Conservation (phyloP, 768 basidiomycete genomes). For the Gloeopeniophorella convolvens region DNA sequence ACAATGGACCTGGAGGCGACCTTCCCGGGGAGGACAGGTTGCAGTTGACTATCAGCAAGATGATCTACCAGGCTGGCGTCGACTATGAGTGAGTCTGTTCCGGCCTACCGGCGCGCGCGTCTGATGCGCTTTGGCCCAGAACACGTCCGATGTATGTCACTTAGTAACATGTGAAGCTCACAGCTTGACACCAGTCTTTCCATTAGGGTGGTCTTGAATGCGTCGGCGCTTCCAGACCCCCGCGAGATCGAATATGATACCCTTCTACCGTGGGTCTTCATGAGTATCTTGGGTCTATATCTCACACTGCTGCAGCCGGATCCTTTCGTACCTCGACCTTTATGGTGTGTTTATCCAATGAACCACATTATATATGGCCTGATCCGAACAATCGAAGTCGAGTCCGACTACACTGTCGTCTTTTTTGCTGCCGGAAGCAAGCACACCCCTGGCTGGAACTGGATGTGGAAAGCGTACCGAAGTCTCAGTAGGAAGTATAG, state of each 20-base stretch:
- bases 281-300: conserved; percentile 16
- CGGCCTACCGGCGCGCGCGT: background rate
- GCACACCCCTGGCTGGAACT: conserved; percentile 77
- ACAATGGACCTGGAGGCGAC: conserved; percentile 22
- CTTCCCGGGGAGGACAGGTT: conserved; percentile 36
- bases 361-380: background rate
- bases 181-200: conserved; percentile 2
- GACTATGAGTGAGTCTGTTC: conserved; percentile 69
- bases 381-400: conserved; percentile 42
- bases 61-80: conserved; percentile 86
- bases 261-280: conserved; percentile 48
- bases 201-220: conserved; percentile 75
- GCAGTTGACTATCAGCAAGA: conserved; percentile 57
- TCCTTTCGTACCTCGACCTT: conserved; percentile 72
- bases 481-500: conserved; percentile 77
- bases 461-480: conserved; percentile 89
- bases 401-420: conserved; percentile 82
- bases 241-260: conserved; percentile 69
- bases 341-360: conserved; percentile 65
- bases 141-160: conserved; percentile 74
- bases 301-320: conserved; percentile 42
- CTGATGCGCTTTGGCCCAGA: conserved; percentile 34
- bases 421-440: conserved; percentile 78
- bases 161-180: conserved; percentile 4
- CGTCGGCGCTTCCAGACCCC: conserved; percentile 79